Conservation (phyloP, 306 rosid species). For the Lupinus albus region DNA sequence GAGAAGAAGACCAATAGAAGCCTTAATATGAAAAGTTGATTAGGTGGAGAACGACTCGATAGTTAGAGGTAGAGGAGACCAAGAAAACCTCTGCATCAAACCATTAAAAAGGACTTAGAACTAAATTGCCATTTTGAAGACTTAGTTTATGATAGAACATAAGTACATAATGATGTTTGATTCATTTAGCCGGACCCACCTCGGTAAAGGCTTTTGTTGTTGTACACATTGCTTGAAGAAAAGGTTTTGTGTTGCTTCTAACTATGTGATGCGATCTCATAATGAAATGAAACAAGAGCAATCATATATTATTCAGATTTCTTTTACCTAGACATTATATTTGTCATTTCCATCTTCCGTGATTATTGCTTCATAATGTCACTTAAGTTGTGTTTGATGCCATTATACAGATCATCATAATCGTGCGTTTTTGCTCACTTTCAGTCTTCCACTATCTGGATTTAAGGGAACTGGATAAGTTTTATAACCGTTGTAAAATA, state of each 20-base stretch:
- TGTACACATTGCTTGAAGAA: background rate
- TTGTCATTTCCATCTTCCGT: background rate
- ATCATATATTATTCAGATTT: background rate
- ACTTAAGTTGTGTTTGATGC: slow-evolving; percentile 9
- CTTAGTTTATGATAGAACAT: background rate
- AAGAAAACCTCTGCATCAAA: no score
- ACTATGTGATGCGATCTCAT: background rate
- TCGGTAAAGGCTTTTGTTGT: background rate
- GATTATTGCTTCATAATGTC: slow-evolving; percentile 1
- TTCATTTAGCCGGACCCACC: background rate
- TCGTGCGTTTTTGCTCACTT: slow-evolving; percentile 11
- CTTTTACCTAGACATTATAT: slow-evolving; percentile 4
- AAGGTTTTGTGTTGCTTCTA: background rate
- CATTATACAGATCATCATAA: background rate
- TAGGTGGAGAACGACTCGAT: background rate
- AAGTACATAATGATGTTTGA: background rate
- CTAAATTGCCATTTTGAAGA: background rate
- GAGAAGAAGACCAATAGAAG: background rate
- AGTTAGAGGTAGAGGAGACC: background rate
- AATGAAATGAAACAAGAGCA: slow-evolving; percentile 6
- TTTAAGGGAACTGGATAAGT: slow-evolving; percentile 5
- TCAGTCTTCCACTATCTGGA: slow-evolving; percentile 1
- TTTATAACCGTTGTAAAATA: background rate
- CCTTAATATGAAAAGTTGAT: no score
- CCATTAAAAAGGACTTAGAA: background rate